phyloP scores from a whole-genome alignment of 1,284 basidiomycete genomes.

The Schizophyllum amplum region DNA sequence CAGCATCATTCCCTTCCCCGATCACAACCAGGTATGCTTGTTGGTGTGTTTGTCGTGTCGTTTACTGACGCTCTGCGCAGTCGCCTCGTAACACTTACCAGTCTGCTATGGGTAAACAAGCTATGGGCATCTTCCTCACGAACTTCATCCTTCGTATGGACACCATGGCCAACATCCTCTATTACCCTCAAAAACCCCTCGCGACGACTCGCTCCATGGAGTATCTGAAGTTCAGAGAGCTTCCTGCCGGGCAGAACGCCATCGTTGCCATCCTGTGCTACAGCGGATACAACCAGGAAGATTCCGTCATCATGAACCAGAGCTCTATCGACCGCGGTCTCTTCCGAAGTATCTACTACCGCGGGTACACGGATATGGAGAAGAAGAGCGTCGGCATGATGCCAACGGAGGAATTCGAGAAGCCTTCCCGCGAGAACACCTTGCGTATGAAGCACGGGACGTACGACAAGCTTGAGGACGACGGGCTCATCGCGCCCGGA shows the following conservation, averaged over 20 bases:
- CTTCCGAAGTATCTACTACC: constrained; percentile 98
- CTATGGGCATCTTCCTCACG: constrained; percentile 97
- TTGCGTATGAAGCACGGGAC: constrained; percentile 97
- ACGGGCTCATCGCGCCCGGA: constrained; percentile 93
- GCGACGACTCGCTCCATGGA: constrained; percentile 99
- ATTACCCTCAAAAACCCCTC: constrained; percentile 98
- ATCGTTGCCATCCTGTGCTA: constrained; percentile 98
- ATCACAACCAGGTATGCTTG: constrained; percentile 87
- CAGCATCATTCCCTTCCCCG: constrained; percentile 98
- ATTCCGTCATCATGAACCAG: constrained; percentile 99
- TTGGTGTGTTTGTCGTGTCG: background rate
- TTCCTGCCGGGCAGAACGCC: constrained; percentile 97
- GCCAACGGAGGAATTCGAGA: constrained; percentile 94
- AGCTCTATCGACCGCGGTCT: constrained; percentile 96
- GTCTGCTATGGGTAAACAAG: constrained; percentile 99
- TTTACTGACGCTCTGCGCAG: constrained; percentile 32
- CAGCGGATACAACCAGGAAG: constrained; percentile 99
- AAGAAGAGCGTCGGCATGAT: constrained; percentile 88
- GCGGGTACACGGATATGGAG: constrained; percentile 97
- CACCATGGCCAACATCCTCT: constrained; percentile 97
- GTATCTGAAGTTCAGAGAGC: constrained; percentile 94
- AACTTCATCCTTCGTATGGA: constrained; percentile 98
- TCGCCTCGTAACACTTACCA: constrained; percentile 99
- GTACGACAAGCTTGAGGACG: constrained; percentile 97
- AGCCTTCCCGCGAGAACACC: constrained; percentile 89